Base-by-base conservation (phyloP, 495 filamentous ascomycete species). In the Podospora pseudoanserina region DNA sequence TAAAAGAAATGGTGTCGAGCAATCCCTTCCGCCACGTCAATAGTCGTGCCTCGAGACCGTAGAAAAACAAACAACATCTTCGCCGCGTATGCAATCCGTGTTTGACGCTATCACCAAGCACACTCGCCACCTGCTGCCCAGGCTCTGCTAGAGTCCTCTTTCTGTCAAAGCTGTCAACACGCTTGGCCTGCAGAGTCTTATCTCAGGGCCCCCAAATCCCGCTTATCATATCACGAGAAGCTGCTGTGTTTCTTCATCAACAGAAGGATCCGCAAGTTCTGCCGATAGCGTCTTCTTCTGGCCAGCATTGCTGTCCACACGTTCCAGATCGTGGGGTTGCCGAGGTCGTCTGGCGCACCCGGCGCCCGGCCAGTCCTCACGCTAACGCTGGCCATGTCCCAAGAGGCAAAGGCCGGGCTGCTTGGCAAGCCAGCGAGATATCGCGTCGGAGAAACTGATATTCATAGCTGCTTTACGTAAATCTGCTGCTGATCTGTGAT, bases 381-480 rank as follows among this genome's bases (percentile, higher is more conserved):
- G 55, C 55, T 58, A 49, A 49, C 39, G 39, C 39, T 49, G 39
- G 39, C 13, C 39, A 49, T 49, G 15, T 49, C 39, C 39, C 39
- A 49, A 49, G 39, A 49, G 39, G 39, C 13, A 49, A 49, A 49
- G 39, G 13, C 13, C 39, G 13, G 39, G 55, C 55, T 58, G 23
- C 55, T 58, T 58, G n/a, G 55, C 55, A 58, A 26, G 55, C n/a
- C n/a, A 58, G 19, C n/a, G 55, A 19, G 55, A 58, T 4, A 58
- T 58, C 55, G 55, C 55, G 55, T 58, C 55, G 55, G 55, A 58
- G 55, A 26, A 58, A 58, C 55, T 58, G 55, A 19, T 26, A 58
- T 58, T 49, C 39, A 49, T 49, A 49, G 55, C 23, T 26, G n/a
- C 55, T 58, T 58, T 58, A 58, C 55, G 55, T 58, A 58, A 58